phyloP scores from a whole-genome alignment of 1,284 basidiomycete species.

The Marasmius tenuissimus region DNA sequence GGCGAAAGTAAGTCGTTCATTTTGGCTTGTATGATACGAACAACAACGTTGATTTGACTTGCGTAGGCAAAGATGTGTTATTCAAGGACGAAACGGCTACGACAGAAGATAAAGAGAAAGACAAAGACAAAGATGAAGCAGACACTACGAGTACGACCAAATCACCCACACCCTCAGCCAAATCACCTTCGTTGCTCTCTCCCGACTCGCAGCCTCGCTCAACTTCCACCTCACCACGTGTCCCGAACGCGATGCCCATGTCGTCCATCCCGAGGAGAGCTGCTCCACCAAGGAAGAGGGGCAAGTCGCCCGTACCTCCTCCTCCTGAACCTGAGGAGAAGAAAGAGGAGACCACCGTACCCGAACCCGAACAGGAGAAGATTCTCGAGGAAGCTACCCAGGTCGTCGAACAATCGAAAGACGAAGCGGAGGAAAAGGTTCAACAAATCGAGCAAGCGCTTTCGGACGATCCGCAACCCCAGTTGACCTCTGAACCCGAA shows the following conservation, averaged over 20 bases:
- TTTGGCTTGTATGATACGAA: background rate
- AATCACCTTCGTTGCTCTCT: slow-evolving; percentile 31
- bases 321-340: slow-evolving; percentile 12
- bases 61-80: background rate
- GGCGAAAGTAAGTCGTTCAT: background rate
- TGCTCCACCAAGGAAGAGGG: slow-evolving; percentile 67
- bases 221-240: slow-evolving; percentile 25
- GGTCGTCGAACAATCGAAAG: background rate
- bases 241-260: slow-evolving; percentile 65
- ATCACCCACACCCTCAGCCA: slow-evolving; percentile 16
- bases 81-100: background rate
- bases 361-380: slow-evolving; percentile 12
- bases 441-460: background rate
- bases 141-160: background rate
- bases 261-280: slow-evolving; percentile 68
- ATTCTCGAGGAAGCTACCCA: no score
- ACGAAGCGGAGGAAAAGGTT: slow-evolving; percentile 17
- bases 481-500: background rate
- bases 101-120: background rate
- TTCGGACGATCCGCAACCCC: background rate
- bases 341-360: slow-evolving; percentile 6
- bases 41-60: background rate
- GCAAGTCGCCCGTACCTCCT: slow-evolving; percentile 42
- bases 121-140: background rate
- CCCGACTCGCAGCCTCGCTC: slow-evolving; percentile 33